These are phyloP conservation scores for Hericium erinaceus DNA, from an alignment of 768 basidiomycete species.

Conservation along the genomic window DNA sequence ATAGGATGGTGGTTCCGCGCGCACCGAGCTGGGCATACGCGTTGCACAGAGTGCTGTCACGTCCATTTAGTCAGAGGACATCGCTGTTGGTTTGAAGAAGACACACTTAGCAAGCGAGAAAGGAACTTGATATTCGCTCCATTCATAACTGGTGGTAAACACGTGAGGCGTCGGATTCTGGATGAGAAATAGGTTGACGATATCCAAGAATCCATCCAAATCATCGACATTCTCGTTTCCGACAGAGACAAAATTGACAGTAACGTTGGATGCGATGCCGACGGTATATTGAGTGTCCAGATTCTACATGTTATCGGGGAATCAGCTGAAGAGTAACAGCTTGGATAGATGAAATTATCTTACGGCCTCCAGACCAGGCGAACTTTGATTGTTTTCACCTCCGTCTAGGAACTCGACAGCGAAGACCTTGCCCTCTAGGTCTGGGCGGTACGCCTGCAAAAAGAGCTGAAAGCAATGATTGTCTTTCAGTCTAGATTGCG, in stretches of 20 bases:
- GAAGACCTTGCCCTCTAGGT: background rate
- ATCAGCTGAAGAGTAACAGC: background rate
- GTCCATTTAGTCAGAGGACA: background rate
- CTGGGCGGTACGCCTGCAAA: background rate
- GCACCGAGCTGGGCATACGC: constrained; percentile 21
- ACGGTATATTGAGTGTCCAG: constrained; percentile 30
- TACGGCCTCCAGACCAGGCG: background rate
- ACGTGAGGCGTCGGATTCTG: constrained; percentile 14
- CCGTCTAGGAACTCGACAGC: constrained; percentile 13
- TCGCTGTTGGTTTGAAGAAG: background rate
- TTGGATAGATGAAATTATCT: background rate
- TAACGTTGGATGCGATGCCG: constrained; percentile 21
- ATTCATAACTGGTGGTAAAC: constrained; percentile 14
- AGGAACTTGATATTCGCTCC: constrained; percentile 8
- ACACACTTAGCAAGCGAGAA: background rate
- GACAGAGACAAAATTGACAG: constrained; percentile 17
- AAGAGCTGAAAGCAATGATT: background rate
- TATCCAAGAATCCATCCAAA: constrained; percentile 13
- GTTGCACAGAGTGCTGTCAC: constrained; percentile 18
- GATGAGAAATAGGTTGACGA: constrained; percentile 15
- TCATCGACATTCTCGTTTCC: constrained; percentile 11
- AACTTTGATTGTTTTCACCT: constrained; percentile 19
- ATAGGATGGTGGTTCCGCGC: constrained; percentile 19
- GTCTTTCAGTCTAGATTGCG: background rate
- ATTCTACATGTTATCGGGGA: constrained; percentile 15